Base-by-base conservation (phyloP, 805 yeast species). In the Pichia scutulata region DNA sequence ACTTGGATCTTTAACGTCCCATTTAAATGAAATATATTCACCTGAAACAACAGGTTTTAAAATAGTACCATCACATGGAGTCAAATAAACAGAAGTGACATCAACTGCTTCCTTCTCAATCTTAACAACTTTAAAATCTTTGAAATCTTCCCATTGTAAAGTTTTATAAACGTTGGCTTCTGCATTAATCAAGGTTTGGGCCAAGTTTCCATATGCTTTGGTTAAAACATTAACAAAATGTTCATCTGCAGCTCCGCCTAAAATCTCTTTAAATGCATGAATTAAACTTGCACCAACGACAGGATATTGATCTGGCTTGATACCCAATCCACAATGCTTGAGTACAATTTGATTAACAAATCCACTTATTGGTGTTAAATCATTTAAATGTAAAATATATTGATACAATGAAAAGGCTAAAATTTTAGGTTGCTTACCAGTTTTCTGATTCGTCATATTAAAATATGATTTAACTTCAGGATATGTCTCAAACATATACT, bases 321-420 rank as follows among this genome's bases (percentile, higher is more conserved):
- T 74, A 59, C 78, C 78, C 53, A 84, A 68, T 42, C 86, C 85
- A 52, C 77, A 81, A 57, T 84, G 90, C 63, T 83, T 84, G 55
- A 72, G 73, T 43, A 77, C 84, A 57, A 84, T 80, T 53, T 77
- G 79, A 45, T 73, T 68, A 10, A 84, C 86, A 52, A 78, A 77
- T 1, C 68, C 76, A 13, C 70, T 59, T 40, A 84, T 66, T 12
- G 76, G 80, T 3, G 76, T 67, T 48, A 84, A 63, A 51, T 81
- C 76, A 53, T 82, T 82, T 49, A 84, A 81, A 59, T 81, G 71
- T 54, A 76, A 70, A 14, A 89, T 88, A 51, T 84, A 84, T 21
- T 75, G 71, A 25, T 81, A 63, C 23, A 84, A 68, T 1, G 89
- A 77, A 55, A 70, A 74, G 1, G 89, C 89, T 42, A 84, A 69